Base-by-base conservation (phyloP, 768 basidiomycete species). In the Termitomyces sp. region DNA sequence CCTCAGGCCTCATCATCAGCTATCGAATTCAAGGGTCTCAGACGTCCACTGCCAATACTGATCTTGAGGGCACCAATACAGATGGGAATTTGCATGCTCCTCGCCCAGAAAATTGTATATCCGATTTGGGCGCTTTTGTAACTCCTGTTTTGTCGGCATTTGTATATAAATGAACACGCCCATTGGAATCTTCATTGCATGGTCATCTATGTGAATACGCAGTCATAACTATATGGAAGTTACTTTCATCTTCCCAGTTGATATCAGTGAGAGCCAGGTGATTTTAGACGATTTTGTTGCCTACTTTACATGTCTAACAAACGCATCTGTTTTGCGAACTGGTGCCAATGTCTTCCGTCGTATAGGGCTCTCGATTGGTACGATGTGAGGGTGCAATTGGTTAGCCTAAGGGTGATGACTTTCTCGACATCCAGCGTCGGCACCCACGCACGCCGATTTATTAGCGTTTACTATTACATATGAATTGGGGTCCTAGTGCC, bases 221-320 rank as follows among this genome's bases (percentile, higher is more conserved):
- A 57, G 25, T 53, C 52, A 49, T 40, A 42, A 52, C 56, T 40
- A 49, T 55, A 54, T 40, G 48, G 37, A 34, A 17, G 40, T 54
- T 39, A 19, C 23, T 45, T 17, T 5, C 5, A n/a, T 42, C 32
- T 55, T 21, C 19, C 12, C 34, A 23, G 35, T 10, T 16, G 55
- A 42, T 48, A 19, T 25, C 34, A 40, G 43, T 46, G 44, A 21
- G 34, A 19, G 39, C 53, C 55, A 56, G 53, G 43, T 60, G 49
- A 57, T 45, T 25, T 10, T n/a, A n/a, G n/a, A n/a, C n/a, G n/a
- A n/a, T n/a, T n/a, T n/a, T n/a, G n/a, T n/a, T n/a, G n/a, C n/a
- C n/a, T n/a, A n/a, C n/a, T n/a, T n/a, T 8, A 37, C 35, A 25
- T 49, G 3, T 49, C 23, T 16, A 32, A 21, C 48, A 49, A 35